Evolutionary conservation across 768 basidiomycete species (phyloP).

Genomic region (Xanthoconium purpureum): DNA sequence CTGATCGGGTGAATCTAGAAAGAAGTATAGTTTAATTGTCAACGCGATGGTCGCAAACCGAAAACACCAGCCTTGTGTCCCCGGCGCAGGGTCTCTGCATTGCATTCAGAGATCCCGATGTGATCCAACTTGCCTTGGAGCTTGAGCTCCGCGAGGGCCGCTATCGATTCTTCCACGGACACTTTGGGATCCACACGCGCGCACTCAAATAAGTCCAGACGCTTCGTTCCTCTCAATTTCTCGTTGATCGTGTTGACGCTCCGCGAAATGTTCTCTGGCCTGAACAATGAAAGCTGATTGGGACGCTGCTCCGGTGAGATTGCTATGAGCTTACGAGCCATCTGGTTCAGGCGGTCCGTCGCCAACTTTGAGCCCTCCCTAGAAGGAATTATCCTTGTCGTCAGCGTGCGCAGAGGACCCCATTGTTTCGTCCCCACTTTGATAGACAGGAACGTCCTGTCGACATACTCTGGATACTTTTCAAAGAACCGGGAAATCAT

Average conservation of each 20-base stretch:
- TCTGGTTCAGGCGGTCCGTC: conserved; percentile 12
- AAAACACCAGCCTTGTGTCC: conserved; percentile 21
- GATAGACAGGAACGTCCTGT: conserved; percentile 36
- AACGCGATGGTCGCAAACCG: not conserved
- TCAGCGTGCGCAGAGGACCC: not conserved
- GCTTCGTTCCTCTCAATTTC: conserved; percentile 50
- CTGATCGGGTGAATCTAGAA: conserved; percentile 51
- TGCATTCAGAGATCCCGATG: conserved; percentile 58
- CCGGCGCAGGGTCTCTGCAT: conserved; percentile 45
- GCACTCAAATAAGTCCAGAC: conserved; percentile 56
- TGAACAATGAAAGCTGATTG: not conserved
- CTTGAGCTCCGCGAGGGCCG: conserved; percentile 41
- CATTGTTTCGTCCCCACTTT: conserved; percentile 18
- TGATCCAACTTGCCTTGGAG: conserved; percentile 39
- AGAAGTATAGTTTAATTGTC: not conserved
- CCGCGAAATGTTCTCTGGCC: conserved; percentile 40
- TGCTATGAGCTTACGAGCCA: conserved; percentile 21
- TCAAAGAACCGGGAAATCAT: conserved; percentile 49
- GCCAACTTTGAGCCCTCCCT: conserved; percentile 10
- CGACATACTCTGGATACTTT: conserved; percentile 36
- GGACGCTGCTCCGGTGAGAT: not conserved
- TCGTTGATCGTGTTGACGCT: conserved; percentile 44
- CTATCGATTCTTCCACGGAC: conserved; percentile 45
- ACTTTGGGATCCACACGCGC: conserved; percentile 43
- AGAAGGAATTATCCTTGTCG: not conserved